Conservation (phyloP, 2,329 filamentous ascomycete species). For the Sclerotinia sclerotiorum region DNA sequence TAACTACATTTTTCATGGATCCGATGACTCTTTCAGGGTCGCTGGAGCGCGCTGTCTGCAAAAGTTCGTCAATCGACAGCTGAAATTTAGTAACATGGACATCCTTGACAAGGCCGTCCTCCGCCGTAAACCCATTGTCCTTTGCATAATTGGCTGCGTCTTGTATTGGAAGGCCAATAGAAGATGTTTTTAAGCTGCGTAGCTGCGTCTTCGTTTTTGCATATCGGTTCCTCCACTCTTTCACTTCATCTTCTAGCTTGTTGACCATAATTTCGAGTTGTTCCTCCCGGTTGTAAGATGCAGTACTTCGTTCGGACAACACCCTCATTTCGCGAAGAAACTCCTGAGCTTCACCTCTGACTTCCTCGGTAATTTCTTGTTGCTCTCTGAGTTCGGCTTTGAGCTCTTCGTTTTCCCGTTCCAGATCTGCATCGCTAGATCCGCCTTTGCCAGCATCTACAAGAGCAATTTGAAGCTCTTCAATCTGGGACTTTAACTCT, state of each 20-base stretch:
- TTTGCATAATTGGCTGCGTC: slow-evolving; percentile 67
- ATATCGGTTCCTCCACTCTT: slow-evolving; percentile 88
- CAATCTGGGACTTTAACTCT: slow-evolving; percentile 63
- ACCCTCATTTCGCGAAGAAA: slow-evolving; percentile 88
- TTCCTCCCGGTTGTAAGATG: slow-evolving; percentile 78
- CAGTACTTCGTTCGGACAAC: slow-evolving; percentile 76
- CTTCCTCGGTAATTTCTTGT: slow-evolving; percentile 80
- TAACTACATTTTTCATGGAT: slow-evolving; percentile 82
- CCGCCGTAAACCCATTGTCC: slow-evolving; percentile 66
- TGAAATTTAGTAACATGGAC: slow-evolving; percentile 95
- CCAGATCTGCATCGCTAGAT: slow-evolving; percentile 50
- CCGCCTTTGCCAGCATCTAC: slow-evolving; percentile 36
- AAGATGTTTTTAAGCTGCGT: slow-evolving; percentile 76
- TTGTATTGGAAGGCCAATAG: slow-evolving; percentile 68
- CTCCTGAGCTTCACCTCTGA: slow-evolving; percentile 76
- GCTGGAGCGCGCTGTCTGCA: slow-evolving; percentile 73
- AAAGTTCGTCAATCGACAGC: slow-evolving; percentile 85
- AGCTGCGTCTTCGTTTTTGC: slow-evolving; percentile 85
- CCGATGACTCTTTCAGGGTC: slow-evolving; percentile 74
- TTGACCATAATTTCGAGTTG: slow-evolving; percentile 73
- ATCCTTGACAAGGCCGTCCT: slow-evolving; percentile 80
- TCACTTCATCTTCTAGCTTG: slow-evolving; percentile 76
- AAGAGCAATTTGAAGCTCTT: slow-evolving; percentile 47
- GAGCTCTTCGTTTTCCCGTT: slow-evolving; percentile 68
- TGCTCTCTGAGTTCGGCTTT: slow-evolving; percentile 68